A percentile compares a stretch with the other conserved stretches of the same genome.
phyloP scores from a whole-genome alignment of 768 basidiomycete genomes.

The Pholiota molesta region DNA sequence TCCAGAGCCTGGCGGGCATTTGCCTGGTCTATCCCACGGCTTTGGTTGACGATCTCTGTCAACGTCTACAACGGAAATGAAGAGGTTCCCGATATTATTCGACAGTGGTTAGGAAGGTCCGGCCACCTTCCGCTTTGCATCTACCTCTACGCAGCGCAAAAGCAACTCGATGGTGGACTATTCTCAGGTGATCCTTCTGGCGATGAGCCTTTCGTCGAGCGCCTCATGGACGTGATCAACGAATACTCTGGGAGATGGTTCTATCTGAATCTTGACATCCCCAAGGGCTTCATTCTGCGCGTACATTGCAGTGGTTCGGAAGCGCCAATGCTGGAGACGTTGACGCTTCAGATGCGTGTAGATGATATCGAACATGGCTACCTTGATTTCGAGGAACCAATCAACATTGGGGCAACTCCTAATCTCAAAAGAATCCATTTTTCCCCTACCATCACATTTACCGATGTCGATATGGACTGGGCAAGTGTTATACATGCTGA shows the following conservation, averaged over 20 bases:
- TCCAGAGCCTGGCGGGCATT: conserved; percentile 9
- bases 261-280: background rate
- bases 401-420: background rate
- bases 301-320: background rate
- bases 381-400: background rate
- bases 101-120: conserved; percentile 2
- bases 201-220: background rate
- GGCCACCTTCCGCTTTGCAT: conserved; percentile 6
- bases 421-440: background rate
- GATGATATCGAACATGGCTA: too few relatives aligned
- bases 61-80: background rate
- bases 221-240: background rate
- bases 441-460: background rate
- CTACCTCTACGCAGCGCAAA: conserved; percentile 1
- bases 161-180: background rate
- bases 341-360: too few relatives aligned
- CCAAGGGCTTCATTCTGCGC: background rate
- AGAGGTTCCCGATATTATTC: background rate
- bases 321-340: background rate
- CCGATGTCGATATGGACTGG: background rate
- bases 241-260: background rate
- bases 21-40: conserved; percentile 9
- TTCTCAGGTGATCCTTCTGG: background rate
- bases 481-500: background rate
- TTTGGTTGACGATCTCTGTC: conserved; percentile 7